Evolutionary conservation across 23 red algal species (phyloP).

Genomic region (Gracilaria domingensis): DNA sequence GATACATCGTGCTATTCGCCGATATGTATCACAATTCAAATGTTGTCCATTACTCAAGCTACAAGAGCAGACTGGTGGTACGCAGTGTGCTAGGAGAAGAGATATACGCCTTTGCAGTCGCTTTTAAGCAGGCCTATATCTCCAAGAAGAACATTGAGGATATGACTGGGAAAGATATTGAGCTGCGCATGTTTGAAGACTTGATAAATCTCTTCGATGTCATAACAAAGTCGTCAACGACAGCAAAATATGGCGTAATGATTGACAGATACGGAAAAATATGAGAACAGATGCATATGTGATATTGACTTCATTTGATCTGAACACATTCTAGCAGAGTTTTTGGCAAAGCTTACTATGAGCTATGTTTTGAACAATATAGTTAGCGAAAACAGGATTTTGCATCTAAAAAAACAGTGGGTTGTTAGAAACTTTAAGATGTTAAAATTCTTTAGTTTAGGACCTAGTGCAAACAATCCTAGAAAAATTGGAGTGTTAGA

Average conservation of each 20-base stretch:
- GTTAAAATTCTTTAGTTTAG: no score
- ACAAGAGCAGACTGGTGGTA: background rate
- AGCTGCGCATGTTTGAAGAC: background rate
- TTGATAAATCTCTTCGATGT: background rate
- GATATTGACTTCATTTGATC: background rate
- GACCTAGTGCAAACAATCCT: no score
- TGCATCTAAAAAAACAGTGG: background rate
- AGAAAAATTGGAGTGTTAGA: no score
- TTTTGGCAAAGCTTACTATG: background rate
- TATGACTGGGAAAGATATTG: background rate
- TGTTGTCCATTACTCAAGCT: background rate
- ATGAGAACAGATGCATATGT: background rate
- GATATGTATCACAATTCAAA: background rate
- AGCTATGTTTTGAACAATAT: background rate
- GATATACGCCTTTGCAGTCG: constrained; percentile 20
- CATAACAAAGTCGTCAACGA: background rate
- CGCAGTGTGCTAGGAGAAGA: constrained; percentile 16
- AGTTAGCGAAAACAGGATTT: background rate
- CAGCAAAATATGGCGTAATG: background rate
- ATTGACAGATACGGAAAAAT: background rate
- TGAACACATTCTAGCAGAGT: background rate
- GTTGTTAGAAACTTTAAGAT: background rate
- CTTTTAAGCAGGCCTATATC: background rate
- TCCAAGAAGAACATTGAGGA: background rate
- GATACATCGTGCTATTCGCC: background rate